Conservation (phyloP, 2,329 filamentous ascomycete genomes). For the Furcasterigmium furcatum region DNA sequence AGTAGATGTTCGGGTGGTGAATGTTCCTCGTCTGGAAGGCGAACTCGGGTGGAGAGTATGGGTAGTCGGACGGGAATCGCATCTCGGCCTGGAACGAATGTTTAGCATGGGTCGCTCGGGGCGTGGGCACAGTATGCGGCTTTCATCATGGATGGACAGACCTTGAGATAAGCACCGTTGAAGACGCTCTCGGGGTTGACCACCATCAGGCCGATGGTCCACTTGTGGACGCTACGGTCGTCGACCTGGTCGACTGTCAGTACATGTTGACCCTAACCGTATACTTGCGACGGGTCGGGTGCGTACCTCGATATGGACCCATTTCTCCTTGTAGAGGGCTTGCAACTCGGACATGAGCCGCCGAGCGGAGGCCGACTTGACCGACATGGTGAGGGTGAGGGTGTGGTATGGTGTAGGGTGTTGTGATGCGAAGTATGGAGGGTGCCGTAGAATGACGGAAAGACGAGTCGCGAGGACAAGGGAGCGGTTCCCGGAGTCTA, state of each 20-base stretch:
- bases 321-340: constrained; percentile 81
- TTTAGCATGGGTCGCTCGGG: too few relatives aligned
- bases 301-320: constrained; percentile 83
- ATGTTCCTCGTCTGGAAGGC: constrained; percentile 73
- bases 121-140: too few relatives aligned
- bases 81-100: constrained; percentile 71
- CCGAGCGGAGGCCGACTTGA: constrained; percentile 32
- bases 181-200: constrained; percentile 90
- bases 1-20: constrained; percentile 91
- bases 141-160: constrained; percentile 19
- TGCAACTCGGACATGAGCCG: constrained; percentile 89
- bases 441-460: too few relatives aligned
- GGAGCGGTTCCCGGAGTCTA: too few relatives aligned
- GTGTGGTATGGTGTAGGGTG: too few relatives aligned
- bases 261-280: neutral
- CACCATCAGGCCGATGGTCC: constrained; percentile 86
- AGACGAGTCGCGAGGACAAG: too few relatives aligned
- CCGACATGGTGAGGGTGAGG: neutral
- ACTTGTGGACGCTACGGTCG: constrained; percentile 80
- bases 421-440: too few relatives aligned
- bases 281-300: neutral
- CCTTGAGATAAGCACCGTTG: constrained; percentile 87
- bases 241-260: constrained; percentile 54
- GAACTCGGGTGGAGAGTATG: constrained; percentile 85
- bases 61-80: constrained; percentile 85